Evolutionary conservation across 129 eudicot species (phyloP).

Genomic region (Pulicaria dysenterica): DNA sequence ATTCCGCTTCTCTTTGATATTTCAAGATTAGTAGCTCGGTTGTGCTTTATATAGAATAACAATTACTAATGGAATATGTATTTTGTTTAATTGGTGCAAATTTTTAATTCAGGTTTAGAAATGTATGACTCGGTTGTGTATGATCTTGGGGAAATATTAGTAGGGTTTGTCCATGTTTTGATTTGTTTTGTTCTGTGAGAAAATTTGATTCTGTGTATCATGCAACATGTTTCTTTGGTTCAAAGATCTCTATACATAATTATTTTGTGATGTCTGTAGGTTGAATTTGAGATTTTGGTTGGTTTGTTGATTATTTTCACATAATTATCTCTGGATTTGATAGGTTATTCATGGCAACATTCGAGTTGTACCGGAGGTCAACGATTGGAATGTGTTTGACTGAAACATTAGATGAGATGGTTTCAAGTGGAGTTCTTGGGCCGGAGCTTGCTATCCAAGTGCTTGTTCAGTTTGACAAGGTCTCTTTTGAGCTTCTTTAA

Average conservation of each 20-base stretch:
- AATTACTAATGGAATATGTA: neutral
- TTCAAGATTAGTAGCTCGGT: neutral
- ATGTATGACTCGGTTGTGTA: neutral
- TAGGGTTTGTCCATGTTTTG: neutral
- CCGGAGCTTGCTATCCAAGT: slow-evolving; percentile 97
- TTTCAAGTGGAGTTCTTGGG: slow-evolving; percentile 62
- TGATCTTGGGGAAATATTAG: neutral
- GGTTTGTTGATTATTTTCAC: neutral
- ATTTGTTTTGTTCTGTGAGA: neutral
- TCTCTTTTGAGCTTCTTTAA: slow-evolving; percentile 24
- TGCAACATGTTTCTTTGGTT: neutral
- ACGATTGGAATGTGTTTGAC: slow-evolving; percentile 98
- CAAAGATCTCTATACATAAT: slow-evolving; percentile 4
- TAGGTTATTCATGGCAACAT: slow-evolving; percentile 70
- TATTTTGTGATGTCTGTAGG: slow-evolving; percentile 4
- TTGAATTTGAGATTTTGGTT: neutral
- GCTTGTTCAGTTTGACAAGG: slow-evolving; percentile 97
- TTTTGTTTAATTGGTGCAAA: neutral
- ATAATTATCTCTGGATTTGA: neutral
- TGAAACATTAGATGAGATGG: slow-evolving; percentile 95
- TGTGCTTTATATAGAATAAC: neutral
- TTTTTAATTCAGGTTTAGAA: neutral
- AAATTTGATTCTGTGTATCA: neutral
- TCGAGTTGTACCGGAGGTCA: slow-evolving; percentile 90
- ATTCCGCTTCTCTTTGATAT: neutral